A percentile compares a stretch with the other conserved stretches of the same genome.
Conservation (phyloP, 2,329 filamentous ascomycete species). For the Exophiala bonariae region DNA sequence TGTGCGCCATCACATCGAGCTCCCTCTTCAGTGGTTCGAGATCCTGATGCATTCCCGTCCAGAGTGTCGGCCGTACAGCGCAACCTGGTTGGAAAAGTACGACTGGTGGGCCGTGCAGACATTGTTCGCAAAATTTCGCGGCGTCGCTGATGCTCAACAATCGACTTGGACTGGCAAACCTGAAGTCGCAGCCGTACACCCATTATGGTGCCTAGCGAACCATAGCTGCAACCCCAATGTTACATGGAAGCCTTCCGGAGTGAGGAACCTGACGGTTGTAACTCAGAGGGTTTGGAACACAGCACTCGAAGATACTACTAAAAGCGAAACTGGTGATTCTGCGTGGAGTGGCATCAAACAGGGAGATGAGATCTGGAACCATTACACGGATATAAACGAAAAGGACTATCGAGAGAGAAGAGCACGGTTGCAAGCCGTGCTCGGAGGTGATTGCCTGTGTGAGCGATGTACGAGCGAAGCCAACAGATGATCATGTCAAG, state of each 20-base stretch:
- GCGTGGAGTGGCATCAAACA: conserved; percentile 66
- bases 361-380: conserved; percentile 85
- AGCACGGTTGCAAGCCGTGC: conserved; percentile 83
- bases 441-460: conserved; percentile 90
- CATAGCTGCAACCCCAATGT: conserved; percentile 96
- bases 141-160: conserved; percentile 84
- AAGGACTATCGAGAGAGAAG: conserved; percentile 77
- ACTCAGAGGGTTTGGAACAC: conserved; percentile 20
- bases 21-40: conserved; percentile 61
- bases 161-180: conserved; percentile 75
- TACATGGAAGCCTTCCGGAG: conserved; percentile 72
- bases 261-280: conserved; percentile 22
- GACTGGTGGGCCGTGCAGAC: conserved; percentile 75
- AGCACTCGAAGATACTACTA: conserved; percentile 22
- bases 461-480: conserved; percentile 74
- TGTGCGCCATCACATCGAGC: conserved; percentile 59
- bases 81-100: conserved; percentile 35
- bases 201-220: conserved; percentile 94
- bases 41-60: conserved; percentile 37
- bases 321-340: conserved; percentile 18
- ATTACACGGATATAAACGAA: conserved; percentile 91
- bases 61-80: conserved; percentile 57
- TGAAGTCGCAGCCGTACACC: conserved; percentile 90
- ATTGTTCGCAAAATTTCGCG: conserved; percentile 87
- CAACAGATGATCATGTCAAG: neutral